phyloP scores from a whole-genome alignment of 257 asterid genomes.

The Misopates orontium region DNA sequence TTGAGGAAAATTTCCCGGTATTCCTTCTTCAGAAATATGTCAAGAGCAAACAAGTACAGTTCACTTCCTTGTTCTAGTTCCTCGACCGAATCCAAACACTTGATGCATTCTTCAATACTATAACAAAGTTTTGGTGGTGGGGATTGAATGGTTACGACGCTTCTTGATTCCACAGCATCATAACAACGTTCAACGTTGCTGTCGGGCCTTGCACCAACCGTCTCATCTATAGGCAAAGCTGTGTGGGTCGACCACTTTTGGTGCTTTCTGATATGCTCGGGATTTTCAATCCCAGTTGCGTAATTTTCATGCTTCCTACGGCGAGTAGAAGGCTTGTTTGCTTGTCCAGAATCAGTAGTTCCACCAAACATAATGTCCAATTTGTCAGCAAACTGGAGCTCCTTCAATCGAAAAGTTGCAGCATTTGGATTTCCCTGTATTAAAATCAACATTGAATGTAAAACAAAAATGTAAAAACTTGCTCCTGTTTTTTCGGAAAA shows the following conservation, averaged over 20 bases:
- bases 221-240: constrained; percentile 13
- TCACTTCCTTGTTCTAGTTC: constrained; percentile 41
- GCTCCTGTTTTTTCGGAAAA: no score
- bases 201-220: constrained; percentile 20
- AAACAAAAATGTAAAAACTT: background rate
- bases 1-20: constrained; percentile 40
- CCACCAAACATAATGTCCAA: constrained; percentile 32
- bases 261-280: constrained; percentile 10
- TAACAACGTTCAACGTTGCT: constrained; percentile 26
- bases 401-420: constrained; percentile 37
- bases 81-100: constrained; percentile 32
- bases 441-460: constrained; percentile 1
- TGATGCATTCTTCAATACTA: constrained; percentile 41
- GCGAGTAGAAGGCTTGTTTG: constrained; percentile 19
- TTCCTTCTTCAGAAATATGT: constrained; percentile 39
- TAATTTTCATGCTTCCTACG: constrained; percentile 20
- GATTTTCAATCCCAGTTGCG: constrained; percentile 18
- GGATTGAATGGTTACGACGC: constrained; percentile 31
- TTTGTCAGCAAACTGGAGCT: constrained; percentile 35
- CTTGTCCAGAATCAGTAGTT: constrained; percentile 19
- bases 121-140: constrained; percentile 30
- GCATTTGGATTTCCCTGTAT: constrained; percentile 40
- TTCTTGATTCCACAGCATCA: constrained; percentile 39
- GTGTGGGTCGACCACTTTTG: constrained; percentile 21
- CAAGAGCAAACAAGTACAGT: constrained; percentile 36